Evolutionary conservation across 192 early-diverging fungal species (phyloP).

Genomic region (Irineochytrium annulatum): DNA sequence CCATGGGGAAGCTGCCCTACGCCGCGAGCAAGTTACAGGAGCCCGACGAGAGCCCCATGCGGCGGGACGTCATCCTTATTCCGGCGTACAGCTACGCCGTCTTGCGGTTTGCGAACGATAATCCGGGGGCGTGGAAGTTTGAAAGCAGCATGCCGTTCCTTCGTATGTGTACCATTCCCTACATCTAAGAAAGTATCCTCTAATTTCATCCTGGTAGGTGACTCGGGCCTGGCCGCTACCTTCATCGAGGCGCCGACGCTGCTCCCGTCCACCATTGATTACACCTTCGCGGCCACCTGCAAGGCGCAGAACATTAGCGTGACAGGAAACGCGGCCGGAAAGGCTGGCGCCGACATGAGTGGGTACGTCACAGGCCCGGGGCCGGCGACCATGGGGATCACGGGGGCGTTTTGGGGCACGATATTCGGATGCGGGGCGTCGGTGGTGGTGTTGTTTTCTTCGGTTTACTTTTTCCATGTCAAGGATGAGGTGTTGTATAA

Average conservation of each 20-base stretch:
- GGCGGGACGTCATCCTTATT: neutral
- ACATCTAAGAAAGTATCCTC: no score
- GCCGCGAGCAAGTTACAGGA: slow-evolving; percentile 22
- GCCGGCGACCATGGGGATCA: neutral
- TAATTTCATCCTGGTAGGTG: neutral
- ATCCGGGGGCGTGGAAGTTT: slow-evolving; percentile 2
- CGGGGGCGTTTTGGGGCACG: slow-evolving; percentile 1
- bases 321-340: slow-evolving; percentile 4
- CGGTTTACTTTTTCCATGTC: neutral
- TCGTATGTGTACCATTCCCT: neutral
- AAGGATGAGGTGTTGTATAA: neutral
- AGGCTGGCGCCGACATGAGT: neutral
- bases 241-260: neutral
- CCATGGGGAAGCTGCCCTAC: slow-evolving; percentile 50
- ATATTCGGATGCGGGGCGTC: neutral
- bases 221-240: neutral
- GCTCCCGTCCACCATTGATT: neutral
- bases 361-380: neutral
- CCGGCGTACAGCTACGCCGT: neutral
- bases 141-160: neutral
- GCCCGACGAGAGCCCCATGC: neutral
- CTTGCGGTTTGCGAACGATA: neutral
- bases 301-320: neutral
- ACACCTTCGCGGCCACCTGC: neutral
- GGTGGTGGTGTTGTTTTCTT: neutral